Evolutionary conservation across 768 basidiomycete genomes (phyloP), one percentile per base, ranked within the genome.

Genomic region (Austroboletus eburneus): DNA sequence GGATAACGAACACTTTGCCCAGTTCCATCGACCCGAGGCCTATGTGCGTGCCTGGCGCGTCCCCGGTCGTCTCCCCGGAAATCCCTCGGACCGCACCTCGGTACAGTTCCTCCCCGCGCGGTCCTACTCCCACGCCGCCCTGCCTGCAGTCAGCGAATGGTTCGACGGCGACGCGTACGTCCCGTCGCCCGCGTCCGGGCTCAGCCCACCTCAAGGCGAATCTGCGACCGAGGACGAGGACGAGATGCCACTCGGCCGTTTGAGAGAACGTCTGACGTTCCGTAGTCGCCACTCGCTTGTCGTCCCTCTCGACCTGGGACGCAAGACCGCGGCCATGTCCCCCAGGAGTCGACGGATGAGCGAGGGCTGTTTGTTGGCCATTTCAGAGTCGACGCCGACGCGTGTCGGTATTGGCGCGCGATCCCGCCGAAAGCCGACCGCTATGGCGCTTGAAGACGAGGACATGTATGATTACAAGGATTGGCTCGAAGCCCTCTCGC

Each of bases 401-500:
- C 55, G 38, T 22, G 17, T 59, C 4, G 47, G 55, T 2, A 13
- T 52, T 3, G 29, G 49, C 23, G 22, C 25, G 4, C 38, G 35
- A 2, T 34, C 49, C 24, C 2, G 45, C 4, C 57, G 45, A 10
- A 32, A 41, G 12, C 37, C 20, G 34, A 14, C 40, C n/a, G 50
- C 57, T 14, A 17, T 58, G 9, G 45, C 27, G 20, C 20, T 42
- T n/a, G 45, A 59, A n/a, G n/a, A n/a, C 20, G 46, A 39, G 6
- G 45, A 37, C 13, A 42, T 27, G 12, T 8, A 30, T 24, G 27
- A 13, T 8, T 16, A 41, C 42, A 49, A 39, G 38, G 57, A 58
- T 17, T 58, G 53, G 57, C 45, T 58, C 33, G 57, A 58, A 2
- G 50, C 44, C 16, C 57, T 58, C 24, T 59, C 57, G 24, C 24